Evolutionary conservation across 2,329 filamentous ascomycete genomes (phyloP).

Genomic region (Colletotrichum sp.): DNA sequence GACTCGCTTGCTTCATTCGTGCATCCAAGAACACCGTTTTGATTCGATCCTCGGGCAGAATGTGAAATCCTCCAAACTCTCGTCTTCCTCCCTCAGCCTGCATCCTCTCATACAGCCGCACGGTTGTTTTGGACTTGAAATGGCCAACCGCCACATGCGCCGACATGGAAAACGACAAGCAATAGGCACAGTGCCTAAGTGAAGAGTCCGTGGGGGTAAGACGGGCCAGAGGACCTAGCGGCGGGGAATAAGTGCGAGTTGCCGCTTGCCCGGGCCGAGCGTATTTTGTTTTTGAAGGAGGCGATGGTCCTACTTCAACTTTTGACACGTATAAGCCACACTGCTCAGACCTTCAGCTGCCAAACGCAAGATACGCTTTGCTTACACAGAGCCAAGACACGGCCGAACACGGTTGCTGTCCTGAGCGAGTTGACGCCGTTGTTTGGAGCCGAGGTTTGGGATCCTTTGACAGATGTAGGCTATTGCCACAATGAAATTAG

Average conservation of each 20-base stretch:
- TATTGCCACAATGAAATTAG: neutral
- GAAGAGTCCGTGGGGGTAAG: neutral
- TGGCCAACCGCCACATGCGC: neutral
- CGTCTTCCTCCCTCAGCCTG: neutral
- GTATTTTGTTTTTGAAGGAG: neutral
- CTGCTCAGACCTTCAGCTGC: slow-evolving; percentile 13
- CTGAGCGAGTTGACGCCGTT: neutral
- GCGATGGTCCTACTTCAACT: neutral
- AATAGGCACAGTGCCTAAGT: neutral
- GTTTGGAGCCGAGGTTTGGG: neutral
- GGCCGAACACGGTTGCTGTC: slow-evolving; percentile 1
- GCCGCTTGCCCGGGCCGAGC: slow-evolving; percentile 11
- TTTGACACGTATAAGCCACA: slow-evolving; percentile 16
- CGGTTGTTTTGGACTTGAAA: neutral
- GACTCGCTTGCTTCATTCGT: neutral
- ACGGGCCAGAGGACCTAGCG: slow-evolving; percentile 1
- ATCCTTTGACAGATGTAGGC: neutral
- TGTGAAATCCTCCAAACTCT: slow-evolving; percentile 12
- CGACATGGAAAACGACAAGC: neutral
- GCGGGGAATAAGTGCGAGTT: neutral
- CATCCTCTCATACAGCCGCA: slow-evolving; percentile 9
- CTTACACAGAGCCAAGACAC: slow-evolving; percentile 17
- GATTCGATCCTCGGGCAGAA: slow-evolving; percentile 18
- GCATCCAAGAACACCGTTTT: slow-evolving; percentile 1
- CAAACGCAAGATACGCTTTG: slow-evolving; percentile 20